Base-by-base conservation (phyloP, 2,329 filamentous ascomycete genomes). In the Penicillium sp. region DNA sequence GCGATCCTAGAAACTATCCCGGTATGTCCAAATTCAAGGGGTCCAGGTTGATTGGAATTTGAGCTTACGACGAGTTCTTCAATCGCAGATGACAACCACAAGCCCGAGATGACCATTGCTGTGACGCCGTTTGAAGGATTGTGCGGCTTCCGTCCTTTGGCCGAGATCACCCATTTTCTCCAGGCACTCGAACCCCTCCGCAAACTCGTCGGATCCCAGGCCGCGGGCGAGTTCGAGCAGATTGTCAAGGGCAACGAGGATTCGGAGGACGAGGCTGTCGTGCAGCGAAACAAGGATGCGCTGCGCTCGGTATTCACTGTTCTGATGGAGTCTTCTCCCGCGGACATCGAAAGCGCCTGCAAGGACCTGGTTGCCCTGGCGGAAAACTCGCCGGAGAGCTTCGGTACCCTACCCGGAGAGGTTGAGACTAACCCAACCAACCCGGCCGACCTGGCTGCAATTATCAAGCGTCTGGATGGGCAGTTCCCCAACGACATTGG, bases 101-200 rank as follows among this genome's bases (percentile, higher is more conserved):
- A 99, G 77, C 94, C 94, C 30, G 94, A 99, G 76, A 99, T 99
- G 94, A 92, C 94, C 56, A 96, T 99, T 71, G 94, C 94, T 56
- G 87, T 99, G 65, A 97, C 94, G 1, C 87, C 90, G 0, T 99
- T 99, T 61, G 92, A 97, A 69, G 94, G 94, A 0, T 82, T 99
- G 30, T 99, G 94, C 66, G 94, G 94, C 30, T 99, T 99, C 79
- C 84, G 94, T 9, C 94, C 94, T 0, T 78, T 96, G 20, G 79
- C 76, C 5, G 92, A 99, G 74, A 94, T 97, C 56, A 80, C 85
- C 0, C 89, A 95, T 70, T 97, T 97, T 71, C 79, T 95, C 28
- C 76, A 84, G 44, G 81, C 77, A 5, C 79, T 90, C 4, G 78
- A 83, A 30, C 75, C 88, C 1, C 72, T 94, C 46, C 82, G 82